Conservation (phyloP, 1,284 basidiomycete species). For the Xerocomus cyaneibrunnescens region DNA sequence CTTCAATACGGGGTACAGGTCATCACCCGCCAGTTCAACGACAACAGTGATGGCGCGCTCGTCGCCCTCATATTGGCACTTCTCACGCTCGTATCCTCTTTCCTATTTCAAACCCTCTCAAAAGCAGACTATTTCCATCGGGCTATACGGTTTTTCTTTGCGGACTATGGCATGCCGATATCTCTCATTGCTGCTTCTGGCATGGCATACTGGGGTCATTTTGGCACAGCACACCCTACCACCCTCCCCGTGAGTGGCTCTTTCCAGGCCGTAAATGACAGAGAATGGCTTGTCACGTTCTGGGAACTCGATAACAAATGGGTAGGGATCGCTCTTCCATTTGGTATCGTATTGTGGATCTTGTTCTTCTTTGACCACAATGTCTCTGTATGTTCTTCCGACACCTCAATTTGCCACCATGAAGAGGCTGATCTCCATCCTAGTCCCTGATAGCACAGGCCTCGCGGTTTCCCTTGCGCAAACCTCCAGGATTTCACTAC, state of each 20-base stretch:
- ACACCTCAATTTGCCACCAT: not conserved
- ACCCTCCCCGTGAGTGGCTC: slow-evolving; percentile 71
- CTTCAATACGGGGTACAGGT: slow-evolving; percentile 90
- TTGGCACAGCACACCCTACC: slow-evolving; percentile 59
- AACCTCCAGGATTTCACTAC: slow-evolving; percentile 93
- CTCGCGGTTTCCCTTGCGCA: slow-evolving; percentile 84
- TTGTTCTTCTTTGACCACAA: slow-evolving; percentile 84
- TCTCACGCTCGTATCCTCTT: slow-evolving; percentile 71
- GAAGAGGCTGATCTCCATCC: not conserved
- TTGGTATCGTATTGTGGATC: slow-evolving; percentile 70
- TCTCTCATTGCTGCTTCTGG: slow-evolving; percentile 71
- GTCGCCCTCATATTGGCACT: slow-evolving; percentile 78
- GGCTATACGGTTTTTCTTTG: slow-evolving; percentile 70
- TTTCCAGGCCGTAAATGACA: slow-evolving; percentile 71
- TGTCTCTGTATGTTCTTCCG: slow-evolving; percentile 60
- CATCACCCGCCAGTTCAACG: slow-evolving; percentile 66
- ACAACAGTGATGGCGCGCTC: slow-evolving; percentile 52
- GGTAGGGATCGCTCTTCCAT: slow-evolving; percentile 81
- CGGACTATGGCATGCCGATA: slow-evolving; percentile 90
- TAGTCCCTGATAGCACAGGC: slow-evolving; percentile 93
- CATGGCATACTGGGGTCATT: slow-evolving; percentile 84
- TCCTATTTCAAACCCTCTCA: slow-evolving; percentile 71
- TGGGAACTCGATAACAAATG: slow-evolving; percentile 91
- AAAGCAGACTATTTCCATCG: slow-evolving; percentile 67
- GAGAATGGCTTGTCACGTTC: slow-evolving; percentile 87